These are phyloP conservation scores for Trebouxiophyceae sp. DNA, from an alignment of 163 green algal genomes.

Conservation along the genomic window DNA sequence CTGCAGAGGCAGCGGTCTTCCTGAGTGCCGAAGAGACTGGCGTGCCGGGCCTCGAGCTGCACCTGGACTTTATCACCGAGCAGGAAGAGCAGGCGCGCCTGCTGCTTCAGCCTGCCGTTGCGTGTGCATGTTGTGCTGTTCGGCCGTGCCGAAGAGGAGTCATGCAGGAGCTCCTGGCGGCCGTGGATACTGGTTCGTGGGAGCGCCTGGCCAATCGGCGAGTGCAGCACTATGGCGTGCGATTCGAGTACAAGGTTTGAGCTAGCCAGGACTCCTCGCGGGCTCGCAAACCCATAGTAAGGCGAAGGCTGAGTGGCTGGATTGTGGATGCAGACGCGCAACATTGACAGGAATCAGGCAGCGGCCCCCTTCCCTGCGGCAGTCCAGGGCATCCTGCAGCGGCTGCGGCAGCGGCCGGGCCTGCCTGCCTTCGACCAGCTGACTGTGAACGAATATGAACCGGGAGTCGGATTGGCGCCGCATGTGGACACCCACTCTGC, in stretches of 20 bases:
- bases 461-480: constrained; percentile 82
- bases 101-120: background rate
- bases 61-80: constrained; percentile 57
- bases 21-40: constrained; percentile 20
- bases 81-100: constrained; percentile 46
- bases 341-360: constrained; percentile 22
- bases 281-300: too few relatives aligned
- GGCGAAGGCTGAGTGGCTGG: too few relatives aligned
- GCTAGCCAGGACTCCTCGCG: background rate
- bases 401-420: constrained; percentile 8
- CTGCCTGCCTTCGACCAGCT: constrained; percentile 69
- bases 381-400: constrained; percentile 12
- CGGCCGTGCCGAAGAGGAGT: too few relatives aligned
- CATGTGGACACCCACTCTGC: constrained; percentile 96
- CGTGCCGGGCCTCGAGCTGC: constrained; percentile 64
- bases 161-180: constrained; percentile 36
- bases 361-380: constrained; percentile 1
- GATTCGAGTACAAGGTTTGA: constrained; percentile 67
- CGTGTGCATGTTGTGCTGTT: background rate
- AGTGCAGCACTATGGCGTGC: constrained; percentile 86
- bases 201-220: constrained; percentile 60
- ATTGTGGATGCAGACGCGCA: constrained; percentile 19
- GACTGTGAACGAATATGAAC: constrained; percentile 92
- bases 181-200: constrained; percentile 41
- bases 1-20: background rate